A percentile compares a stretch with the other conserved stretches of the same genome.
Conservation (phyloP, 805 yeast species). For the Allodekkera sacchari region DNA sequence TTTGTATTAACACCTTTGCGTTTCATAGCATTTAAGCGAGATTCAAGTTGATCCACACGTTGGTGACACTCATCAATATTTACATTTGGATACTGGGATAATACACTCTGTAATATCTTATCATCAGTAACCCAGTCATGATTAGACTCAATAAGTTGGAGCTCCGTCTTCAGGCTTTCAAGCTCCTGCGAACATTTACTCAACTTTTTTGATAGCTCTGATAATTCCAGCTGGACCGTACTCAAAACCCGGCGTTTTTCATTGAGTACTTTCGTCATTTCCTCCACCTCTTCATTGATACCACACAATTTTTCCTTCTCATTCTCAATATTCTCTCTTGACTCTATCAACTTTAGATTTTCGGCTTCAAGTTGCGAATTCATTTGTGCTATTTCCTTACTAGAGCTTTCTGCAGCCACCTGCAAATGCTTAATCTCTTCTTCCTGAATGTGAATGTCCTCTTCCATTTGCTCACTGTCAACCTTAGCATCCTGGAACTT, state of each 20-base stretch:
- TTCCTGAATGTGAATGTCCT: slow-evolving; percentile 42
- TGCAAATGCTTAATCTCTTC: slow-evolving; percentile 33
- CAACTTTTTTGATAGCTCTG: no score
- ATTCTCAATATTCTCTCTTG: slow-evolving; percentile 33
- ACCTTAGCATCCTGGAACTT: slow-evolving; percentile 56
- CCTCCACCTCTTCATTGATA: slow-evolving; percentile 68
- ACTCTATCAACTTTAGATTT: slow-evolving; percentile 17
- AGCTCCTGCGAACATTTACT: slow-evolving; percentile 41
- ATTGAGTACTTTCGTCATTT: slow-evolving; percentile 40
- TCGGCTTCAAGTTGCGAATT: slow-evolving; percentile 23
- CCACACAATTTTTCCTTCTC: slow-evolving; percentile 57
- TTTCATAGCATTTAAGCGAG: slow-evolving; percentile 59
- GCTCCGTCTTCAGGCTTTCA: slow-evolving; percentile 23
- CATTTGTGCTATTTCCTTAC: slow-evolving; percentile 16
- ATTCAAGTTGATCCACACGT: slow-evolving; percentile 47
- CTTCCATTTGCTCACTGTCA: slow-evolving; percentile 57
- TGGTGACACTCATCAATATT: slow-evolving; percentile 56
- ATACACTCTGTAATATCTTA: slow-evolving; percentile 42
- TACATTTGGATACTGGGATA: slow-evolving; percentile 55
- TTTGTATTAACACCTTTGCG: slow-evolving; percentile 71
- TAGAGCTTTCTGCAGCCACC: slow-evolving; percentile 27
- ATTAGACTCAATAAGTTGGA: slow-evolving; percentile 32
- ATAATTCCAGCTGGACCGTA: slow-evolving; percentile 40
- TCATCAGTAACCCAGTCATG: slow-evolving; percentile 71
- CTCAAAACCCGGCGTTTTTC: slow-evolving; percentile 35